Evolutionary conservation across 192 early-diverging fungal genomes (phyloP).

Genomic region (Coemansia umbellata): DNA sequence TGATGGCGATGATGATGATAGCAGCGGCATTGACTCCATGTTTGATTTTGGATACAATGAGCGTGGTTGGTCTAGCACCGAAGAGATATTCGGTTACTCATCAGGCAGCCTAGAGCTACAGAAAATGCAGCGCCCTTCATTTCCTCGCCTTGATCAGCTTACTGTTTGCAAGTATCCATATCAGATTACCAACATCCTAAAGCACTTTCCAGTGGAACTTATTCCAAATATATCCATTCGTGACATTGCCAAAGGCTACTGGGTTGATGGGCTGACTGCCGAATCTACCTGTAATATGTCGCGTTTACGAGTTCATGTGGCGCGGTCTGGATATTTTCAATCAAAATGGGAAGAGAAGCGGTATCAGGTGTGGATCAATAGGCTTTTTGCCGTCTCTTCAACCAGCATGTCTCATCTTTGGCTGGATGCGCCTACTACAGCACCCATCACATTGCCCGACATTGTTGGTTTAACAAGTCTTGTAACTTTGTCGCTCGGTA

Average conservation of each 20-base stretch:
- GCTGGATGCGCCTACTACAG: slow-evolving; percentile 18
- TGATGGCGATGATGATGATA: not conserved
- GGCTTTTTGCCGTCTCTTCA: slow-evolving; percentile 28
- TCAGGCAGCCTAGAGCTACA: not conserved
- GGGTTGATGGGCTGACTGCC: slow-evolving; percentile 9
- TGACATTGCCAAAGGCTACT: slow-evolving; percentile 9
- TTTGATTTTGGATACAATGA: too few relatives aligned
- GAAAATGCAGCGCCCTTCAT: not conserved
- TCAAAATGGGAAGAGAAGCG: slow-evolving; percentile 1
- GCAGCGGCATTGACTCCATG: not conserved
- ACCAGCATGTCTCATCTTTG: slow-evolving; percentile 10
- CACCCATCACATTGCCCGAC: slow-evolving; percentile 26
- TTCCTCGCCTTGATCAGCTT: slow-evolving; percentile 20
- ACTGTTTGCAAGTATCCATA: slow-evolving; percentile 28
- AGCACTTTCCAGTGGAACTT: slow-evolving; percentile 16
- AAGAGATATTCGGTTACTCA: not conserved
- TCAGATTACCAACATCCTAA: slow-evolving; percentile 12
- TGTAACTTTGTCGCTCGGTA: slow-evolving; percentile 20
- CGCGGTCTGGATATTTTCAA: not conserved
- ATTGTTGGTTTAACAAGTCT: slow-evolving; percentile 28
- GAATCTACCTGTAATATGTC: not conserved
- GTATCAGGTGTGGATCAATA: slow-evolving; percentile 36
- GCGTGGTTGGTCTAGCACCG: not conserved
- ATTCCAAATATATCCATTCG: slow-evolving; percentile 33
- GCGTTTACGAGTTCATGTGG: slow-evolving; percentile 22